Conservation (phyloP, 2,329 filamentous ascomycete genomes). For the Rutstroemia sydowiana region DNA sequence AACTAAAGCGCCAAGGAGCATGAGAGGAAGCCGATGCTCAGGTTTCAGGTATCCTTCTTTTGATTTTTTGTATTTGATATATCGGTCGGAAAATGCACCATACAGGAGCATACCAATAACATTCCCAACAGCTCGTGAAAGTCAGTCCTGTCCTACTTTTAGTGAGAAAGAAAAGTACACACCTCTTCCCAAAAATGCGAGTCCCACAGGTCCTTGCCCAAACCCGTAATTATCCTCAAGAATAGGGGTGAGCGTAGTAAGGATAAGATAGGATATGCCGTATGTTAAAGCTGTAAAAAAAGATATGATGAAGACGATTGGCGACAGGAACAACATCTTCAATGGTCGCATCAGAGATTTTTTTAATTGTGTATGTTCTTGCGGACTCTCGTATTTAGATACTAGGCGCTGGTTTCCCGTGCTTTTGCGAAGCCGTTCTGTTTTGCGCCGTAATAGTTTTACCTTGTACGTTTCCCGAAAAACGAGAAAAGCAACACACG, state of each 20-base stretch:
- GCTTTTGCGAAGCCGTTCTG: neutral
- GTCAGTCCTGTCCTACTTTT: neutral
- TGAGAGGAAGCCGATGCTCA: conserved; percentile 36
- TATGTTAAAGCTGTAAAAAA: conserved; percentile 31
- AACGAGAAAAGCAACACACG: neutral
- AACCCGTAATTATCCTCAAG: conserved; percentile 31
- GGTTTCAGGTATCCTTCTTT: conserved; percentile 19
- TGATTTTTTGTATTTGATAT: conserved; percentile 1
- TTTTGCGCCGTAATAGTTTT: neutral
- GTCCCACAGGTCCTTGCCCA: conserved; percentile 28
- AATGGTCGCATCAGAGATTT: conserved; percentile 22
- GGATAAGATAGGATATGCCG: conserved; percentile 31
- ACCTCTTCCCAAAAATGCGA: conserved; percentile 32
- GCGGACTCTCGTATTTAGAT: neutral
- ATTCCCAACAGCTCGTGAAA: neutral
- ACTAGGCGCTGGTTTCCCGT: neutral
- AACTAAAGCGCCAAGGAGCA: conserved; percentile 33
- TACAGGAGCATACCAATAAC: neutral
- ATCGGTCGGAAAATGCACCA: neutral
- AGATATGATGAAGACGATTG: conserved; percentile 29
- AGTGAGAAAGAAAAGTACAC: conserved; percentile 22
- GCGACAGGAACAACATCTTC: conserved; percentile 30
- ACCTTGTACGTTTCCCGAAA: conserved; percentile 5
- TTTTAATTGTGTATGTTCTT: neutral
- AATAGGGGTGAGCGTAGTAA: conserved; percentile 33